phyloP scores from a whole-genome alignment of 371 early-diverging fungal species.

The Mortierella sp. region DNA sequence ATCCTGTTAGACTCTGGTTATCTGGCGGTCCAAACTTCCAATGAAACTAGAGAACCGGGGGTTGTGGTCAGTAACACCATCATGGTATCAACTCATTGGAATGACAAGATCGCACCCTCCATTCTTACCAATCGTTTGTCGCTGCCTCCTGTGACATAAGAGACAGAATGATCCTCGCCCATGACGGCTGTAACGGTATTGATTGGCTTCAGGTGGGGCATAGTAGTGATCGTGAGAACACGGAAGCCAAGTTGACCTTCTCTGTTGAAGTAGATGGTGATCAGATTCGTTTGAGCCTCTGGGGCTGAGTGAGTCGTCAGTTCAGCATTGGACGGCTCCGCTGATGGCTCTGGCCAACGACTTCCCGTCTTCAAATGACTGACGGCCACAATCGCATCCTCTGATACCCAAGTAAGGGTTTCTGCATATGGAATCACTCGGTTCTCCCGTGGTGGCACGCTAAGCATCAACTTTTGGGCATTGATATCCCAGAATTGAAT shows the following conservation, averaged over 20 bases:
- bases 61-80: too few relatives aligned
- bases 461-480: background rate
- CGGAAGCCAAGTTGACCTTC: conserved; percentile 10
- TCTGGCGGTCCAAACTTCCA: conserved; percentile 20
- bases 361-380: conserved; percentile 26
- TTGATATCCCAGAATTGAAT: conserved; percentile 32
- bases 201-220: conserved; percentile 24
- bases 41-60: conserved; percentile 12
- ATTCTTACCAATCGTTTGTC: conserved; percentile 28
- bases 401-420: conserved; percentile 26
- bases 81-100: background rate
- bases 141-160: conserved; percentile 28
- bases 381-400: conserved; percentile 32
- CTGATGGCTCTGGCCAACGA: conserved; percentile 8
- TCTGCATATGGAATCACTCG: conserved; percentile 43
- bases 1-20: background rate
- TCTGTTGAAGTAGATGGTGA: conserved; percentile 16
- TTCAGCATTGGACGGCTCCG: background rate
- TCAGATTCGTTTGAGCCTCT: conserved; percentile 30
- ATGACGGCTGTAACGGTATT: conserved; percentile 15
- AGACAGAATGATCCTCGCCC: conserved; percentile 16
- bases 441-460: background rate
- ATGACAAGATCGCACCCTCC: background rate
- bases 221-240: conserved; percentile 12
- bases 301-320: conserved; percentile 1